Percentiles rank a stretch among this genome's conserved stretches.
phyloP scores from a whole-genome alignment of 2,329 filamentous ascomycete genomes.

The Aspergillus sp. region DNA sequence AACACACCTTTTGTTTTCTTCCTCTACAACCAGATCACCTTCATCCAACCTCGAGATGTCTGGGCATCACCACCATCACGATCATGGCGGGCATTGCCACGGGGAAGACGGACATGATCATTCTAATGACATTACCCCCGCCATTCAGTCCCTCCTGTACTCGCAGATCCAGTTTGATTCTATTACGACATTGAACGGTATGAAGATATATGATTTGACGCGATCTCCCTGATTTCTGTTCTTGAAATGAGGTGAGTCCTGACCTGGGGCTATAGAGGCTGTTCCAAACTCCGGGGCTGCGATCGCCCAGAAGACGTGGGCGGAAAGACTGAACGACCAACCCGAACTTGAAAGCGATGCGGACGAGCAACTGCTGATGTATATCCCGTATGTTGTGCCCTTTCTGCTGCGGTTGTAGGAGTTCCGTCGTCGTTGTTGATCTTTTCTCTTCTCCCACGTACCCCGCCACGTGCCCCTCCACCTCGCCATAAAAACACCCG shows the following conservation, averaged over 20 bases:
- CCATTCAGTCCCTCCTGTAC: conserved; percentile 87
- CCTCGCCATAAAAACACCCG: neutral
- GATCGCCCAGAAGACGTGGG: conserved; percentile 89
- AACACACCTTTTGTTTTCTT: neutral
- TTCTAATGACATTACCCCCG: conserved; percentile 86
- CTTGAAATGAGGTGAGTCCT: neutral
- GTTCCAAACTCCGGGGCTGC: conserved; percentile 65
- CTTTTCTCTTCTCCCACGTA: conserved; percentile 7
- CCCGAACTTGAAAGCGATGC: conserved; percentile 82
- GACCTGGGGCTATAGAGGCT: conserved; percentile 48
- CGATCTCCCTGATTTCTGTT: neutral
- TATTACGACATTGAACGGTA: conserved; percentile 77
- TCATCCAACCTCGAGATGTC: conserved; percentile 28
- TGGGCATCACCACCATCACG: conserved; percentile 38
- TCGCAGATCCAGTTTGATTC: conserved; percentile 87
- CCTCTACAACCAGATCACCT: neutral
- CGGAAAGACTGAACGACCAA: conserved; percentile 67
- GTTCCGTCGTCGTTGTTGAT: neutral
- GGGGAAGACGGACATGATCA: conserved; percentile 73
- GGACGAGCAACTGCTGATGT: conserved; percentile 92
- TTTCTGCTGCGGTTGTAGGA: neutral
- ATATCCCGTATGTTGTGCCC: conserved; percentile 67
- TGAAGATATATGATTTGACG: neutral
- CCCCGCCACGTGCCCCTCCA: conserved; percentile 29
- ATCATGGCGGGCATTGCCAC: conserved; percentile 48